These are phyloP conservation scores for Trichoderma erinaceum DNA, from an alignment of 495 filamentous ascomycete species.

Conservation along the genomic window DNA sequence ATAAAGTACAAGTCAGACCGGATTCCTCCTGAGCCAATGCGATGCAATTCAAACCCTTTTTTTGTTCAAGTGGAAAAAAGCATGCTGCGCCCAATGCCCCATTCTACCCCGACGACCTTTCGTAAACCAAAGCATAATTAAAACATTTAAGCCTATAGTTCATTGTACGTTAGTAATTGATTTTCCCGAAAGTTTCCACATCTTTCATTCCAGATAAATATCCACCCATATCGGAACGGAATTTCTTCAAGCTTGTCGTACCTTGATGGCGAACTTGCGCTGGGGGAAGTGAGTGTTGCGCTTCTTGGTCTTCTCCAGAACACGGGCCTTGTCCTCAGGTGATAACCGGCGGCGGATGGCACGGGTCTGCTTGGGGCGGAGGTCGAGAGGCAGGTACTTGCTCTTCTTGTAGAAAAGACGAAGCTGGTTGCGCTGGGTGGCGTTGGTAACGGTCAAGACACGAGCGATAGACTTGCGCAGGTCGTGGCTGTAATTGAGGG, in stretches of 20 bases:
- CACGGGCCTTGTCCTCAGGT: constrained; percentile 73
- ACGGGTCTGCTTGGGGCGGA: constrained; percentile 93
- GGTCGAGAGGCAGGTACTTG: constrained; percentile 96
- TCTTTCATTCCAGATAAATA: not conserved
- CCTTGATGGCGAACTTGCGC: constrained; percentile 98
- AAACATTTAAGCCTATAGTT: constrained; percentile 9
- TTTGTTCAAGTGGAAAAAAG: constrained; percentile 15
- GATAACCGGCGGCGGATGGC: constrained; percentile 89
- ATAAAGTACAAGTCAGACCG: constrained; percentile 15
- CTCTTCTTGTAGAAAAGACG: constrained; percentile 99
- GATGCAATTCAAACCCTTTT: constrained; percentile 14
- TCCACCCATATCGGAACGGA: not conserved
- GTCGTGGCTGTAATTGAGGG: constrained; percentile 66
- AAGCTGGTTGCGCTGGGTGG: constrained; percentile 94
- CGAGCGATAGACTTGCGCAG: constrained; percentile 98
- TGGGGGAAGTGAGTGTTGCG: constrained; percentile 91
- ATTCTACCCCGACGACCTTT: constrained; percentile 12
- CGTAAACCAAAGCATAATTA: constrained; percentile 12
- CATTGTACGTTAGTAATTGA: not conserved
- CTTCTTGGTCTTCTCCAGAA: constrained; percentile 91
- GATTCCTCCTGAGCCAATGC: constrained; percentile 12
- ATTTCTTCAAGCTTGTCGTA: constrained; percentile 31
- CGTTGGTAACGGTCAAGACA: constrained; percentile 97
- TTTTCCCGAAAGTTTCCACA: not conserved
- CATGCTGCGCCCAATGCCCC: constrained; percentile 14